Conservation (phyloP, 495 filamentous ascomycete species). For the Podospora pseudocomata region DNA sequence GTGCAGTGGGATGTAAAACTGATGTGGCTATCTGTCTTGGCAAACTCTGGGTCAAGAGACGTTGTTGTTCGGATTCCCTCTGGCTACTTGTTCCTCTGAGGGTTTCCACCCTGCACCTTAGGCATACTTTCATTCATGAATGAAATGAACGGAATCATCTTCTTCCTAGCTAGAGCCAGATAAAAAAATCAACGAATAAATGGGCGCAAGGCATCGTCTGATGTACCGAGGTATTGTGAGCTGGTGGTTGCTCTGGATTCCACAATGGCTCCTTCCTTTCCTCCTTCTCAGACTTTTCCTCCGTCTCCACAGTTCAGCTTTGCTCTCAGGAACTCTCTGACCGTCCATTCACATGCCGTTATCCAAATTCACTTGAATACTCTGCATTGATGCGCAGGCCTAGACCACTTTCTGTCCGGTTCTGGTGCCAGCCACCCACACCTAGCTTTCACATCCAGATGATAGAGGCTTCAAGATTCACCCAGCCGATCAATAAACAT, state of each 20-base stretch:
- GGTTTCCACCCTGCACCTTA: not conserved
- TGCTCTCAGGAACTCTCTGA: too few relatives aligned
- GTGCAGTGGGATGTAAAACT: not conserved
- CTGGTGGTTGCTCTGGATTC: too few relatives aligned
- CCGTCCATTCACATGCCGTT: too few relatives aligned
- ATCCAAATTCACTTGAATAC: too few relatives aligned
- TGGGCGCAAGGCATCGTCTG: too few relatives aligned
- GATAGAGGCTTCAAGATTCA: not conserved
- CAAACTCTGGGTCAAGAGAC: not conserved
- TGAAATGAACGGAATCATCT: not conserved
- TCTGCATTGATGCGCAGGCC: too few relatives aligned
- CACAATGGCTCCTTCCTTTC: too few relatives aligned
- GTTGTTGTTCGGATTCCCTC: not conserved
- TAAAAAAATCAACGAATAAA: too few relatives aligned
- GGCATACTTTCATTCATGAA: not conserved
- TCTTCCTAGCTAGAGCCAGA: not conserved
- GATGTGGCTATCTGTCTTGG: not conserved
- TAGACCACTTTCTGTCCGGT: not conserved
- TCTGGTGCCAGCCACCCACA: not conserved
- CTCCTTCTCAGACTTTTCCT: too few relatives aligned
- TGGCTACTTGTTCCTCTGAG: not conserved
- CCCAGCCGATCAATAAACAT: not conserved
- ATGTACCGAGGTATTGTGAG: too few relatives aligned
- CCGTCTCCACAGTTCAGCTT: too few relatives aligned
- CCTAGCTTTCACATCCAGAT: not conserved